These are phyloP conservation scores for Adansonia madagascariensis DNA, from an alignment of 441 rosid species.

Conservation along the genomic window DNA sequence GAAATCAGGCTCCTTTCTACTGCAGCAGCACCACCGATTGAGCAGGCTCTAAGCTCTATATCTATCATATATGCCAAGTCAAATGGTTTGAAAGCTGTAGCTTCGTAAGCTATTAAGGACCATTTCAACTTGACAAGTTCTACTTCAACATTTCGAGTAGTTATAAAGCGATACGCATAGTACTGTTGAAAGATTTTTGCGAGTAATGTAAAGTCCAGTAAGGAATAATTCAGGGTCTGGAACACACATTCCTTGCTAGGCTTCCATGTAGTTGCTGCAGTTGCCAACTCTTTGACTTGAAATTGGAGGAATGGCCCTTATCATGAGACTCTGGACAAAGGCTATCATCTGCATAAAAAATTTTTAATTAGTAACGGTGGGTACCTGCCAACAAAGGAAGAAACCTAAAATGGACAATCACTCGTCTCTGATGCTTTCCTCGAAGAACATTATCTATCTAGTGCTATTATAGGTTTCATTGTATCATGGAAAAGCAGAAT, in stretches of 20 bases:
- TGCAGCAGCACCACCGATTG: not conserved
- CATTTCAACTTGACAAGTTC: not conserved
- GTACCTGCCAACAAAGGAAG: not conserved
- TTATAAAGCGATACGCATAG: not conserved
- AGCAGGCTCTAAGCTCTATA: conserved; percentile 16
- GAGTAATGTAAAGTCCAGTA: not conserved
- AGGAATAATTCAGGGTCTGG: not conserved
- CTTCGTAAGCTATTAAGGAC: not conserved
- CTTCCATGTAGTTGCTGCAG: conserved; percentile 30
- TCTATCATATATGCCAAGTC: not conserved
- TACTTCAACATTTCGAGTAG: conserved; percentile 8
- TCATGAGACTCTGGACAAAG: conserved; percentile 75
- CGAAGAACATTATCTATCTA: not conserved
- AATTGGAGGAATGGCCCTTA: conserved; percentile 56
- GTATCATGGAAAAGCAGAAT: not conserved
- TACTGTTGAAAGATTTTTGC: not conserved
- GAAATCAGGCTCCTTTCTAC: not conserved
- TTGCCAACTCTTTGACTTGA: conserved; percentile 33
- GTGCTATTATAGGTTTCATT: not conserved
- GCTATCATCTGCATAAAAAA: conserved; percentile 56
- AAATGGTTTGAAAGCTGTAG: not conserved
- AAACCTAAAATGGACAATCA: not conserved
- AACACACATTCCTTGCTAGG: conserved; percentile 26
- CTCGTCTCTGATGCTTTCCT: not conserved
- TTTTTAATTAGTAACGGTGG: not conserved